Base-by-base conservation (phyloP, 1,284 basidiomycete species). In the Cryptococcus wingfieldii region DNA sequence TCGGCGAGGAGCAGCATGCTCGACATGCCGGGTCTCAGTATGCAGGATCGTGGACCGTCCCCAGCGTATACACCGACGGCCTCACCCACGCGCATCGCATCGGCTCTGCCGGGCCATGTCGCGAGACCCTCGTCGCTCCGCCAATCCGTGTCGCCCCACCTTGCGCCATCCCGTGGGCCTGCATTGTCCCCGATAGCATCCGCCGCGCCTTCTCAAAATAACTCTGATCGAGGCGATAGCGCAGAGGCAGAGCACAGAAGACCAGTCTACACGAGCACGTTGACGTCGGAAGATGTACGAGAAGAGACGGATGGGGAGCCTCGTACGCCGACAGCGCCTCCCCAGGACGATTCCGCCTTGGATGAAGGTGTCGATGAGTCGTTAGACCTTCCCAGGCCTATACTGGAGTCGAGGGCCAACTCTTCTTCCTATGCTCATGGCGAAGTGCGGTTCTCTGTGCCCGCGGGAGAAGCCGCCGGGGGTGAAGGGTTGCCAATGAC, bases 31-130 rank as follows among this genome's bases (percentile, higher is more conserved):
- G 43, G 45, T 6, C 19, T 64, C 45, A 57, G 56, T 19, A 42
- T 65, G n/a, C 46, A 56, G 12, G 64, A 72, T 14, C 57, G 75
- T 42, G 77, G 76, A 3, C 76, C 75, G 5, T 74, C 74, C 1
- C 77, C 76, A 4, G 76, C 77, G 1, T 77, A 77, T 51, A 74
- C 72, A 64, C 69, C 18, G 25, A 46, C 18, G 6, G 57, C 25
- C 34, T 58, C 51, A 45, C 61, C 51, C 10, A 58, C 28, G 23
- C 25, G 42, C 19, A 25, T 31, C 6, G 39, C 50, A 23, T n/a
- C 27, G 25, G 13, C 41, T 25, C 39, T 51, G 31, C 51, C 41
- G 39, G 43, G 37, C 16, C 56, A 53, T 45, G 12, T 51, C 12
- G 42, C 56, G 25, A 39, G 56, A 48, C 52, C 56, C 25, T 60